phyloP scores from a whole-genome alignment of 768 basidiomycete species.

The Sarcomyxa edulis region DNA sequence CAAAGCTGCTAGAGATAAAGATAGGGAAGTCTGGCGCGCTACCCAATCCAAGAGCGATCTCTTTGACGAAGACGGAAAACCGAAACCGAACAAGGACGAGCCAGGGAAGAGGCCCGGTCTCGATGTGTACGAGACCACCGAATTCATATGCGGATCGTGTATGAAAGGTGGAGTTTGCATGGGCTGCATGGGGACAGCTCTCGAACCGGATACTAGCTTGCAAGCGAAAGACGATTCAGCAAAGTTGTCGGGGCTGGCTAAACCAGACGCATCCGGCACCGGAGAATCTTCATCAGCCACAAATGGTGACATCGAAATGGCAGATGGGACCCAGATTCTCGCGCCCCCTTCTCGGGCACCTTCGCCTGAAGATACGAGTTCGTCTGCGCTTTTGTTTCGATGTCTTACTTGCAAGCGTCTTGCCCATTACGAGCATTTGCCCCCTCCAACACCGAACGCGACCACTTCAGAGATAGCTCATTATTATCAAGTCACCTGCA shows the following conservation, averaged over 20 bases:
- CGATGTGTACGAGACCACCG: slow-evolving; percentile 54
- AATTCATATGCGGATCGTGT: slow-evolving; percentile 76
- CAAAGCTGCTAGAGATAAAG: slow-evolving; percentile 54
- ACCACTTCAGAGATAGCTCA: slow-evolving; percentile 43
- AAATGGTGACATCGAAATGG: slow-evolving; percentile 29
- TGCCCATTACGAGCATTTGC: slow-evolving; percentile 77
- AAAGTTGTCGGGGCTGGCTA: slow-evolving; percentile 4
- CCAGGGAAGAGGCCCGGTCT: slow-evolving; percentile 44
- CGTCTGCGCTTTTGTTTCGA: slow-evolving; percentile 74
- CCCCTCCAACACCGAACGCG: slow-evolving; percentile 33
- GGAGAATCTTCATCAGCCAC: slow-evolving; percentile 1
- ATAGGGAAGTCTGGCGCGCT: slow-evolving; percentile 34
- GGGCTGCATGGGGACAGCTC: slow-evolving; percentile 56
- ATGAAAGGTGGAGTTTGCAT: slow-evolving; percentile 76
- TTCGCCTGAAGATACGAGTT: no score
- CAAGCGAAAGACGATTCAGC: slow-evolving; percentile 11
- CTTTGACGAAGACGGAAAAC: slow-evolving; percentile 14
- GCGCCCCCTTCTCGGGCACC: slow-evolving; percentile 12
- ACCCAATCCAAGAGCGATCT: slow-evolving; percentile 17
- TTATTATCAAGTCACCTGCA: slow-evolving; percentile 49
- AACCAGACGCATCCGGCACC: slow-evolving; percentile 7
- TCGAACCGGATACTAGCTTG: slow-evolving; percentile 37
- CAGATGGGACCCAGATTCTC: slow-evolving; percentile 15
- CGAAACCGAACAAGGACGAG: slow-evolving; percentile 17
- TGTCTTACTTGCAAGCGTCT: slow-evolving; percentile 81